Evolutionary conservation across 1,284 basidiomycete genomes (phyloP).

Genomic region (Peniophora sp.): DNA sequence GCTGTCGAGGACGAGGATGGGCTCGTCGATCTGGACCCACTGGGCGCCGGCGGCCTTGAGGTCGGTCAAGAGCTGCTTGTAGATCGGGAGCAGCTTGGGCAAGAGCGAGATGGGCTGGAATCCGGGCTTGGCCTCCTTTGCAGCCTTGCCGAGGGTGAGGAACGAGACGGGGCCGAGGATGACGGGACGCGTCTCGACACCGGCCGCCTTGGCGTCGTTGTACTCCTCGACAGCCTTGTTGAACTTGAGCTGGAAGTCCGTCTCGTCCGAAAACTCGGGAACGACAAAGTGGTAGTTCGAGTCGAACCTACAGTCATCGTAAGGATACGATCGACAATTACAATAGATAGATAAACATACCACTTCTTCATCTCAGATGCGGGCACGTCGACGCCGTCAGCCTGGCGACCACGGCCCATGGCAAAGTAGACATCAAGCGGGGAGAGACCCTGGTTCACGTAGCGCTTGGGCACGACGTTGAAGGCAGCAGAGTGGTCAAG

Average conservation of each 20-base stretch:
- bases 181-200: slow-evolving; percentile 91
- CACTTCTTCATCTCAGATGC: slow-evolving; percentile 99
- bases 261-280: slow-evolving; percentile 89
- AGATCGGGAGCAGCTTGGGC: slow-evolving; percentile 85
- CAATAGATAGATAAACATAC: slow-evolving; percentile 32
- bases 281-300: slow-evolving; percentile 99
- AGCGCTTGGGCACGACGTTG: slow-evolving; percentile 96
- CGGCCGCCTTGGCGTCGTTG: slow-evolving; percentile 90
- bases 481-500: slow-evolving; percentile 96
- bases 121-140: slow-evolving; percentile 77
- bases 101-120: slow-evolving; percentile 93
- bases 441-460: slow-evolving; percentile 82
- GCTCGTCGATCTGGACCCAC: slow-evolving; percentile 97
- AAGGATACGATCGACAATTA: neutral
- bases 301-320: slow-evolving; percentile 76
- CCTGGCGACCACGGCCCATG: slow-evolving; percentile 98
- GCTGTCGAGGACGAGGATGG: slow-evolving; percentile 89
- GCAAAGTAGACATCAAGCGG: slow-evolving; percentile 96
- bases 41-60: slow-evolving; percentile 91
- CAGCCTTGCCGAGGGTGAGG: slow-evolving; percentile 89
- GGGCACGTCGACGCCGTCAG: slow-evolving; percentile 90
- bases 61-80: slow-evolving; percentile 86
- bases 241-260: slow-evolving; percentile 91
- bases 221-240: slow-evolving; percentile 96
- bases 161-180: slow-evolving; percentile 95